These are phyloP conservation scores for Arabidopsis arenosa DNA, from an alignment of 345 rosid genomes.

Conservation along the genomic window DNA sequence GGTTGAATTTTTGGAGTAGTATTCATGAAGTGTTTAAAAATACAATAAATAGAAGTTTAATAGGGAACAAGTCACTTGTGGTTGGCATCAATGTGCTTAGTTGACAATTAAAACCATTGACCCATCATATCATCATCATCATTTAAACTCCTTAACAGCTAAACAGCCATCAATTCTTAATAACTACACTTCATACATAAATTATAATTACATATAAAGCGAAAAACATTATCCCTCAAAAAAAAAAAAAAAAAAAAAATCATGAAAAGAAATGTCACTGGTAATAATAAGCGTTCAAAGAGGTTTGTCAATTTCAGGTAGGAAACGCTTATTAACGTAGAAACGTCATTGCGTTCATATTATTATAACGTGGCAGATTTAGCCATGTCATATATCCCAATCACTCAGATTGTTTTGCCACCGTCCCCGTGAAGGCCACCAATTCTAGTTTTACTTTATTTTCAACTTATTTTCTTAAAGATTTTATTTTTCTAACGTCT, in stretches of 20 bases:
- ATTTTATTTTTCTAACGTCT: not conserved
- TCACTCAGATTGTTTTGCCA: not conserved
- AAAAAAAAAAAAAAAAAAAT: too few species aligned
- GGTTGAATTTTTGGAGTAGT: conserved; percentile 9
- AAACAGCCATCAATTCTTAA: conserved; percentile 10
- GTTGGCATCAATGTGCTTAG: conserved; percentile 44
- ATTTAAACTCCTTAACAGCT: conserved; percentile 18
- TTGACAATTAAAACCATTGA: conserved; percentile 40
- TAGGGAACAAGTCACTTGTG: conserved; percentile 31
- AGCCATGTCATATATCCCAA: conserved; percentile 27
- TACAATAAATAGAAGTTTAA: conserved; percentile 18
- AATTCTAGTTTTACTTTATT: not conserved
- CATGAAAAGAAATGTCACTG: not conserved
- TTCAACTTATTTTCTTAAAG: not conserved
- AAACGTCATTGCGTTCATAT: conserved; percentile 1
- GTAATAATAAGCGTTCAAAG: not conserved
- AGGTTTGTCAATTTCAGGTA: not conserved
- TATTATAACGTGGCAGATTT: conserved; percentile 11
- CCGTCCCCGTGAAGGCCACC: conserved; percentile 1
- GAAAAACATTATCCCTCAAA: not conserved
- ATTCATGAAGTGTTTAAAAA: not conserved
- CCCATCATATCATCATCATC: conserved; percentile 25
- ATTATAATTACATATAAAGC: not conserved
- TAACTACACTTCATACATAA: not conserved
- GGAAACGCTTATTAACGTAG: not conserved